Evolutionary conservation across 2,329 filamentous ascomycete species (phyloP), one percentile per base, ranked within the genome.

Genomic region (Myrmaecium sp.): DNA sequence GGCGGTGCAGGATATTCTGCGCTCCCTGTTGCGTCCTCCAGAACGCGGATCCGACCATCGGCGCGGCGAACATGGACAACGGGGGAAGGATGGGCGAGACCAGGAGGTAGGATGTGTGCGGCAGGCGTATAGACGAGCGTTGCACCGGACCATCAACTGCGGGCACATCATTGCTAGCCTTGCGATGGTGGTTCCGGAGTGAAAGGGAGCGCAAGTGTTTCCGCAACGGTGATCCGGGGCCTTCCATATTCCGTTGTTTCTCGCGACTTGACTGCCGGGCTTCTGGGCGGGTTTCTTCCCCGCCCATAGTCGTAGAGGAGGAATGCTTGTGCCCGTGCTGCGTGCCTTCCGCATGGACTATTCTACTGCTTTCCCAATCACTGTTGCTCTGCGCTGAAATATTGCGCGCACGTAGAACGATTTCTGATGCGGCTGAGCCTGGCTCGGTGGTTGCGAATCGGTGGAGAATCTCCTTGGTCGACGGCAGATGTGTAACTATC

Each of bases 401-500:
- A 31, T 71, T 67, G 23, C 67, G 58, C 0, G 83, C 82, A 23
- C 74, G 69, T 0, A 74, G 55, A 3, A 75, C 59, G 25, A 92
- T 78, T 39, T 82, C 75, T 9, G 71, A 64, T 0, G 71, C 64
- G 4, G 70, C 51, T 0, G 71, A 71, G 20, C 62, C 69, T n/a
- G 47, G 40, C 3, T 52, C 36, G 0, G 69, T 64, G 0, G 53
- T 46, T 5, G 53, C 43, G 37, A 89, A 82, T 1, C 64, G 51
- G 2, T 60, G 47, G 14, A 81, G 51, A 15, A 91, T 67, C 0
- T 41, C 42, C 0, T 48, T 31, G 0, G 60, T 52, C 0, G 70
- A 59, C 0, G 82, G 80, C 0, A 92, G 62, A 30, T 75, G 70
- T 1, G 67, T 71, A 2, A 81, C 72, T 20, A 95, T 68, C 43